Conservation (phyloP, 805 yeast genomes). For the Candida pini region DNA sequence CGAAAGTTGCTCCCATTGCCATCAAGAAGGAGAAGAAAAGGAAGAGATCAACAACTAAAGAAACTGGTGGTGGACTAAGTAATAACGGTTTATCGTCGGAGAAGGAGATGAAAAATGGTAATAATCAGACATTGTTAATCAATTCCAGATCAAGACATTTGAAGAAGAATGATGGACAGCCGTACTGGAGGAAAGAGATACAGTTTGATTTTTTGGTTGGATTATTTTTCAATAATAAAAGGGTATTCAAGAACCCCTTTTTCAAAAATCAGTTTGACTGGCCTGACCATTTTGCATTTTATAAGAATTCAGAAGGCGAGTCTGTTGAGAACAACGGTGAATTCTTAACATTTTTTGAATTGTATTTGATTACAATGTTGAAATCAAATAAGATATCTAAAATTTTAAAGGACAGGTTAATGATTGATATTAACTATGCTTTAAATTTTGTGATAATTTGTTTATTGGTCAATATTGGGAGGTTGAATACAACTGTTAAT, state of each 20-base stretch:
- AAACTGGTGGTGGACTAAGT: too few relatives aligned
- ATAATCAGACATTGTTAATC: slow-evolving; percentile 24
- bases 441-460: slow-evolving; percentile 40
- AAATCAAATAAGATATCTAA: slow-evolving; percentile 80
- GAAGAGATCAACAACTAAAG: too few relatives aligned
- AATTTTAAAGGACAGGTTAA: slow-evolving; percentile 72
- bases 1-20: too few relatives aligned
- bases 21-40: too few relatives aligned
- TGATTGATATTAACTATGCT: slow-evolving; percentile 44
- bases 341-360: slow-evolving; percentile 71
- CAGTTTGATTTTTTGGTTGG: slow-evolving; percentile 71
- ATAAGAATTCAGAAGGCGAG: slow-evolving; percentile 20
- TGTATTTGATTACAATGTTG: slow-evolving; percentile 76
- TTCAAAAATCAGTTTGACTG: slow-evolving; percentile 34
- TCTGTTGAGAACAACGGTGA: slow-evolving; percentile 28
- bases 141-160: slow-evolving; percentile 46
- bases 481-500: slow-evolving; percentile 92
- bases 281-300: slow-evolving; percentile 25
- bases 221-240: slow-evolving; percentile 56
- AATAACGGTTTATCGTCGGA: too few relatives aligned
- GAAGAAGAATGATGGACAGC: slow-evolving; percentile 89
- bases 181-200: slow-evolving; percentile 82
- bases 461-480: slow-evolving; percentile 81
- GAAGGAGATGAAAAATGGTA: slow-evolving; percentile 18
- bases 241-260: slow-evolving; percentile 65